Percentiles rank a stretch among this genome's conserved stretches.
These are phyloP conservation scores for Penicillium expansum DNA, from an alignment of 2,329 filamentous ascomycete genomes.

Conservation along the genomic window DNA sequence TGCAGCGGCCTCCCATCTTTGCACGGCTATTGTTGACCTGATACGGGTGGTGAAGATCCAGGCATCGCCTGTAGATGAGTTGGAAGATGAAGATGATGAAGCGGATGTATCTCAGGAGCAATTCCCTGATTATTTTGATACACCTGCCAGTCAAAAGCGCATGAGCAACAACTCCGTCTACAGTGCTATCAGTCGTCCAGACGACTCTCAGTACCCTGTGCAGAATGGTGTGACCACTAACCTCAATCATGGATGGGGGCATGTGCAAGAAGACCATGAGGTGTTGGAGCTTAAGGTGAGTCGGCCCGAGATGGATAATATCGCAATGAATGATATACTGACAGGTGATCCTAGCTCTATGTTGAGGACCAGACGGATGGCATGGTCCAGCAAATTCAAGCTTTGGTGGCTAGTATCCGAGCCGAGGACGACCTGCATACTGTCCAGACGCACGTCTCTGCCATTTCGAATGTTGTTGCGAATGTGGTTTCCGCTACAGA, in stretches of 20 bases:
- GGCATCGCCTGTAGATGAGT: slow-evolving; percentile 68
- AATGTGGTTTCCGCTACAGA: slow-evolving; percentile 68
- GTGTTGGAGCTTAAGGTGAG: slow-evolving; percentile 62
- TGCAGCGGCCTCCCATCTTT: slow-evolving; percentile 86
- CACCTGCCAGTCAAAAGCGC: slow-evolving; percentile 51
- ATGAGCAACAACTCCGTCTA: slow-evolving; percentile 69
- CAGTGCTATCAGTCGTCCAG: slow-evolving; percentile 68
- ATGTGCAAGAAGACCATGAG: slow-evolving; percentile 45
- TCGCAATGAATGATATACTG: slow-evolving; percentile 1
- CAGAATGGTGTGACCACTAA: slow-evolving; percentile 34
- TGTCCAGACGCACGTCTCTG: slow-evolving; percentile 67
- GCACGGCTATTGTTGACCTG: slow-evolving; percentile 80
- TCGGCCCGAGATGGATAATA: background rate
- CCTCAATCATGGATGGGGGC: slow-evolving; percentile 39
- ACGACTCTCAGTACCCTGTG: slow-evolving; percentile 27
- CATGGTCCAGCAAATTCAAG: slow-evolving; percentile 76
- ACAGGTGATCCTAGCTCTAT: slow-evolving; percentile 57
- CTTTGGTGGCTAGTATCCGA: slow-evolving; percentile 71
- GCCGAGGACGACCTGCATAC: slow-evolving; percentile 61
- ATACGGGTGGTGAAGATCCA: slow-evolving; percentile 81
- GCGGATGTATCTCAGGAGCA: slow-evolving; percentile 62
- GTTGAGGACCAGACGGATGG: slow-evolving; percentile 78
- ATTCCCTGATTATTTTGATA: slow-evolving; percentile 64
- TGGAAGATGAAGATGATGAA: slow-evolving; percentile 76
- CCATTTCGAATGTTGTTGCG: slow-evolving; percentile 68